These are phyloP conservation scores for Colletotrichum viniferum DNA, from an alignment of 2,329 filamentous ascomycete species.

Conservation along the genomic window DNA sequence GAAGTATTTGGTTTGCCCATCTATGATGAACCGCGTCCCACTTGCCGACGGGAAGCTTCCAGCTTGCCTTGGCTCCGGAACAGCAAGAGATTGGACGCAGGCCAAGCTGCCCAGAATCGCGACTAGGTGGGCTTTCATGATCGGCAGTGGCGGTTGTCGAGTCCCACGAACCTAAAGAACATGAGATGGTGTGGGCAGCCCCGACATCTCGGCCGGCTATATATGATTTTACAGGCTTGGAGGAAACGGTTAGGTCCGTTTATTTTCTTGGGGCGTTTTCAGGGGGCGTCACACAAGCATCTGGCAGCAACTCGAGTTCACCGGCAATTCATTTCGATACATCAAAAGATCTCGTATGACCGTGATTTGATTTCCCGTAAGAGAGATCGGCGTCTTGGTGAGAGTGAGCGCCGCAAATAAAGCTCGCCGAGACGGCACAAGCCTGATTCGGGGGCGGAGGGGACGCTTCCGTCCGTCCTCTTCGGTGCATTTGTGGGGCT, in stretches of 20 bases:
- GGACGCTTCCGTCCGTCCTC: neutral
- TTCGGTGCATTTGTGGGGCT: neutral
- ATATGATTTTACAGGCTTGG: neutral
- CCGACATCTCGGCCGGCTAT: neutral
- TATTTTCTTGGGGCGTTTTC: neutral
- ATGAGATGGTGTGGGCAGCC: neutral
- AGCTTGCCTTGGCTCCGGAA: neutral
- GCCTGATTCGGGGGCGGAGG: neutral
- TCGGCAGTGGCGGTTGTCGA: neutral
- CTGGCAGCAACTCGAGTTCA: neutral
- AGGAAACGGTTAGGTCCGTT: neutral
- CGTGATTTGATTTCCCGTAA: neutral
- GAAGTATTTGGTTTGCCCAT: conserved; percentile 51
- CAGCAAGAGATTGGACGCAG: neutral
- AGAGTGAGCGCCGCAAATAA: neutral
- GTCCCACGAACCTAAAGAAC: neutral
- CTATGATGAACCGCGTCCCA: conserved; percentile 40
- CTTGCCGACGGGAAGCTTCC: neutral
- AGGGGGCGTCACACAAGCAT: neutral
- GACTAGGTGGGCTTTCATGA: neutral
- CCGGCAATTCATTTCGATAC: neutral
- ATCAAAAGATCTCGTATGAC: neutral
- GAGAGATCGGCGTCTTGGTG: neutral
- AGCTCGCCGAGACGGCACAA: neutral
- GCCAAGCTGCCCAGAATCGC: neutral